Percentiles rank a stretch among this genome's conserved stretches.
Evolutionary conservation across 768 basidiomycete species (phyloP).

Genomic region (Hydnum rufescens): DNA sequence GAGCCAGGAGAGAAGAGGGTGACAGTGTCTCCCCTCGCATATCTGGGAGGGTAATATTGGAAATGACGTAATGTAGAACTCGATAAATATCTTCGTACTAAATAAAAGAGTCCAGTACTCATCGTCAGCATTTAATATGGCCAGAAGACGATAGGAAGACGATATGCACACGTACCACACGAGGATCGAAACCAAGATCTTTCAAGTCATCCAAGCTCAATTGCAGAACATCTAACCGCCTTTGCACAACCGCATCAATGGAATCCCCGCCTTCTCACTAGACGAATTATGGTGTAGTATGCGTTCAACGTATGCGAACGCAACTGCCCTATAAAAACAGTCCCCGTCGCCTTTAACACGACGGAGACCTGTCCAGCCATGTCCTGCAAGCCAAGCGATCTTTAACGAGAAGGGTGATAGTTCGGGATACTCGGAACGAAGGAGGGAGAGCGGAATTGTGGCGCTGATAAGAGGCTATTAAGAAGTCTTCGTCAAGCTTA

Average conservation of each 20-base stretch:
- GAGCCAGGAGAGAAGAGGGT: slow-evolving; percentile 23
- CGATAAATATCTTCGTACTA: slow-evolving; percentile 43
- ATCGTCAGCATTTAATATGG: slow-evolving; percentile 2
- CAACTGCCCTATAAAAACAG: slow-evolving; percentile 81
- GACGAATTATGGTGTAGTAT: slow-evolving; percentile 26
- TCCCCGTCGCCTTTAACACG: slow-evolving; percentile 57
- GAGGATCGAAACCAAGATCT: slow-evolving; percentile 37
- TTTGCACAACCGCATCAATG: too few species aligned
- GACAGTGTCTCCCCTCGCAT: slow-evolving; percentile 21
- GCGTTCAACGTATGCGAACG: slow-evolving; percentile 62
- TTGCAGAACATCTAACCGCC: slow-evolving; percentile 29
- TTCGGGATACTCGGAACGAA: not conserved
- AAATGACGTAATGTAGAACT: slow-evolving; percentile 32
- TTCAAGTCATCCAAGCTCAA: slow-evolving; percentile 32
- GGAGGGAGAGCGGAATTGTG: not conserved
- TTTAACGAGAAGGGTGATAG: not conserved
- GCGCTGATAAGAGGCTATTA: not conserved
- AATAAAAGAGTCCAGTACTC: not conserved
- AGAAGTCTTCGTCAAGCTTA: too few species aligned
- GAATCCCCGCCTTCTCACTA: slow-evolving; percentile 21
- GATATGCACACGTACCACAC: slow-evolving; percentile 32
- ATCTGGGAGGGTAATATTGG: slow-evolving; percentile 23
- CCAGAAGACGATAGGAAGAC: slow-evolving; percentile 11
- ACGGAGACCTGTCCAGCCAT: slow-evolving; percentile 23
- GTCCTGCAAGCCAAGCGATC: not conserved